phyloP scores from a whole-genome alignment of 352 stramenopile species.

The Globisporangium spiculum region DNA sequence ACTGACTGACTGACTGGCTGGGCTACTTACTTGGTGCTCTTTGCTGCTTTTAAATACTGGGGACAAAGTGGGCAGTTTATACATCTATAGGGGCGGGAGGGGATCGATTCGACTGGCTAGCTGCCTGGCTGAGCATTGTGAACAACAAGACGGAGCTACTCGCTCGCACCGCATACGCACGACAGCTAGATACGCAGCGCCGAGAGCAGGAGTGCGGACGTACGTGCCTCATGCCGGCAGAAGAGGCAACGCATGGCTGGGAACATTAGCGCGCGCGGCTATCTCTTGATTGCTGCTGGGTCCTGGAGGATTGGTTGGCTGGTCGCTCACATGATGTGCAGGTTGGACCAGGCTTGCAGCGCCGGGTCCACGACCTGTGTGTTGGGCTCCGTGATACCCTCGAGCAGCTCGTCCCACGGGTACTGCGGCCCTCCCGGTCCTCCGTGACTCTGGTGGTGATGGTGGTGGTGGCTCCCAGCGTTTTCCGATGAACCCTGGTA shows the following conservation, averaged over 20 bases:
- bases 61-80: slow-evolving; percentile 4
- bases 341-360: slow-evolving; percentile 69
- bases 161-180: too few relatives aligned
- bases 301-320: not conserved
- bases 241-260: not conserved
- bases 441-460: not conserved
- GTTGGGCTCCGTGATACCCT: slow-evolving; percentile 59
- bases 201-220: not conserved
- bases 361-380: slow-evolving; percentile 43
- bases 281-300: not conserved
- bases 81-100: slow-evolving; percentile 6
- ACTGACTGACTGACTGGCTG: not conserved
- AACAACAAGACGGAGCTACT: not conserved
- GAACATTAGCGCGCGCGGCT: not conserved
- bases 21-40: not conserved
- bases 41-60: slow-evolving; percentile 20
- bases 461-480: slow-evolving; percentile 5
- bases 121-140: not conserved
- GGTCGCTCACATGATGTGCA: slow-evolving; percentile 57
- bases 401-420: slow-evolving; percentile 75
- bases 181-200: not conserved
- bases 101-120: not conserved
- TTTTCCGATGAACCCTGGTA: slow-evolving; percentile 18
- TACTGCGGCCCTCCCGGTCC: slow-evolving; percentile 6
- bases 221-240: not conserved